A percentile compares a stretch with the other conserved stretches of the same genome.
Conservation (phyloP, 1,284 basidiomycete genomes). For the Melampsora americana region DNA sequence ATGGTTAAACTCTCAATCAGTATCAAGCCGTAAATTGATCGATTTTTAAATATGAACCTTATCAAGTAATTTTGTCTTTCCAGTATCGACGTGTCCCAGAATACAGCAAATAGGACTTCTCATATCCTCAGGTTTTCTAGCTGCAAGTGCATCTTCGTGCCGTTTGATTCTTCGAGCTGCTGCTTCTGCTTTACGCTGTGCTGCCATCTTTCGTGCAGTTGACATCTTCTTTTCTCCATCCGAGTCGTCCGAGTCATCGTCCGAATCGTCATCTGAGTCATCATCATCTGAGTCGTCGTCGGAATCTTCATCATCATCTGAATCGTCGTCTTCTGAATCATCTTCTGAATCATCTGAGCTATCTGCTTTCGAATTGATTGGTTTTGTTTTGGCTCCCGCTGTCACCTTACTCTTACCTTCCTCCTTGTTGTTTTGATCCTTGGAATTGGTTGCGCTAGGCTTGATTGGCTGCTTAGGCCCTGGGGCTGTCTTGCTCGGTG, state of each 20-base stretch:
- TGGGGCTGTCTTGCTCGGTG: conserved; percentile 2
- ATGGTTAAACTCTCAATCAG: background rate
- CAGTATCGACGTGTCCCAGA: conserved; percentile 98
- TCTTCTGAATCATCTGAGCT: conserved; percentile 47
- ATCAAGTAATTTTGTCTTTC: conserved; percentile 96
- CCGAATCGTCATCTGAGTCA: conserved; percentile 60
- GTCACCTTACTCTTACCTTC: conserved; percentile 50
- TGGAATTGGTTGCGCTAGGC: conserved; percentile 43
- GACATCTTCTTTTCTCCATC: conserved; percentile 55
- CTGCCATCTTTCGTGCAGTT: conserved; percentile 61
- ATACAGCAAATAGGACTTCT: conserved; percentile 99
- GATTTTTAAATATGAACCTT: conserved; percentile 62
- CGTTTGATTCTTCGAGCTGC: conserved; percentile 75
- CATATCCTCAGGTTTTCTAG: conserved; percentile 81
- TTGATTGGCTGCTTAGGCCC: conserved; percentile 31
- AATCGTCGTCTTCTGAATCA: conserved; percentile 55
- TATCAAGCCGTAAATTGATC: background rate
- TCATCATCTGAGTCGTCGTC: conserved; percentile 54
- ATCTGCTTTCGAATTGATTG: conserved; percentile 10
- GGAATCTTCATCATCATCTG: conserved; percentile 53
- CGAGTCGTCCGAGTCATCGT: conserved; percentile 61
- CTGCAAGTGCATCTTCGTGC: conserved; percentile 80
- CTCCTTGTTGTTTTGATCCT: conserved; percentile 53
- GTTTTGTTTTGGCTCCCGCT: conserved; percentile 48
- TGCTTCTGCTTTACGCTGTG: conserved; percentile 77